Evolutionary conservation across 208 protist species (phyloP).

Genomic region (Leptomonas seymouri): DNA sequence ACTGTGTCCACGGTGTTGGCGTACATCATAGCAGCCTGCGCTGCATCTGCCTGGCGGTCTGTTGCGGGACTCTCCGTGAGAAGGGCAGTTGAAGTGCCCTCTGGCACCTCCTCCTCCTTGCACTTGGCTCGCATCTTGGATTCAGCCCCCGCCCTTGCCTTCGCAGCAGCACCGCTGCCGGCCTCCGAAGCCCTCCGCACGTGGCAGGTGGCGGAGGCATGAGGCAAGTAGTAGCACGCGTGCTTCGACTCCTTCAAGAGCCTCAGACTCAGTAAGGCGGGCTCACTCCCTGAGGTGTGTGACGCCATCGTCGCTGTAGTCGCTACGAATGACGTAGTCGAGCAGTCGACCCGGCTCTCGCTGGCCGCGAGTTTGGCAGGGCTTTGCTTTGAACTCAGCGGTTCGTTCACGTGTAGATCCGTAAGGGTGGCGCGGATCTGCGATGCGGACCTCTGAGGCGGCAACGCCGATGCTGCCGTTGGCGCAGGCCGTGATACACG

Average conservation of each 20-base stretch:
- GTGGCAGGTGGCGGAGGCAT: neutral
- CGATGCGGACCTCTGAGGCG: neutral
- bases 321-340: neutral
- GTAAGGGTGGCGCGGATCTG: neutral
- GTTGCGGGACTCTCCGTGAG: neutral
- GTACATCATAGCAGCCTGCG: too few relatives aligned
- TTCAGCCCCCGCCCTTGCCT: neutral
- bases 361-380: neutral
- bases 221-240: slow-evolving; percentile 12
- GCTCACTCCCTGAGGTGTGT: neutral
- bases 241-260: slow-evolving; percentile 14
- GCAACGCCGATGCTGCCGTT: neutral
- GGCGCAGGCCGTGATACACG: neutral
- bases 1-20: neutral
- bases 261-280: slow-evolving; percentile 12
- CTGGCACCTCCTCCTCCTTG: neutral
- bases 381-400: neutral
- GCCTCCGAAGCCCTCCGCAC: neutral
- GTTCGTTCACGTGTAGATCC: neutral
- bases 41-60: neutral
- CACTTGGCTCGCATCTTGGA: neutral
- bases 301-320: neutral
- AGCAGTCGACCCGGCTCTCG: neutral
- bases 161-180: too few relatives aligned
- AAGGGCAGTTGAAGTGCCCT: neutral